These are phyloP conservation scores for Cymbopogon flexuosus DNA, from an alignment of 202 grass and related monocot genomes.

Conservation along the genomic window DNA sequence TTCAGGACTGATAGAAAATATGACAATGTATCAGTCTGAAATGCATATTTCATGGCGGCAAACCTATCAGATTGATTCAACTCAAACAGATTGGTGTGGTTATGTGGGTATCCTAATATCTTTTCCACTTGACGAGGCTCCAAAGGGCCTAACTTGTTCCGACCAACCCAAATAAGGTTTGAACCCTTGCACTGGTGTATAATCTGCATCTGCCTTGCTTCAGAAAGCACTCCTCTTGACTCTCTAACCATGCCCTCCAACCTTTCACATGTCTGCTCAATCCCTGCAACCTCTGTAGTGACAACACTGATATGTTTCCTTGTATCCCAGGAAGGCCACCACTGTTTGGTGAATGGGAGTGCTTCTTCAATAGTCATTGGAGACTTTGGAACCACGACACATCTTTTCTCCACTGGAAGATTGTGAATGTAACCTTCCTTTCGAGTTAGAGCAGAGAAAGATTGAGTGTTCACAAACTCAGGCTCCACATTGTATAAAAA, in stretches of 20 bases:
- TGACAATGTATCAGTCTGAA: conserved; percentile 58
- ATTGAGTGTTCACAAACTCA: conserved; percentile 63
- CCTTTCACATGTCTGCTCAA: conserved; percentile 39
- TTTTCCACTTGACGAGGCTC: conserved; percentile 59
- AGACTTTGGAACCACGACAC: conserved; percentile 42
- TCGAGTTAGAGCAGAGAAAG: conserved; percentile 60
- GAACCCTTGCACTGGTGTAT: conserved; percentile 48
- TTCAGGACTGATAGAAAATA: conserved; percentile 71
- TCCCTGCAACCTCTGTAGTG: conserved; percentile 27
- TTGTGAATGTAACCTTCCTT: conserved; percentile 92
- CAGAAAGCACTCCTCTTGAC: conserved; percentile 47
- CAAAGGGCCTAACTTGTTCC: conserved; percentile 50
- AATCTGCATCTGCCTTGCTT: conserved; percentile 39
- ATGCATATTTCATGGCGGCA: conserved; percentile 45
- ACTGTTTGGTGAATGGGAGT: conserved; percentile 51
- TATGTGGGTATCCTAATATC: conserved; percentile 58
- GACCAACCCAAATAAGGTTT: conserved; percentile 68
- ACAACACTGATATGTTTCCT: conserved; percentile 53
- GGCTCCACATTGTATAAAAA: conserved; percentile 66
- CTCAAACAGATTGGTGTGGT: conserved; percentile 55
- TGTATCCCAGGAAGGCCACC: conserved; percentile 72
- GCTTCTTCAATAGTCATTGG: conserved; percentile 58
- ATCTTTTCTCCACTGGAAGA: conserved; percentile 48
- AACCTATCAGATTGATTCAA: conserved; percentile 45
- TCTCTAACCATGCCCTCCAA: conserved; percentile 41